Evolutionary conservation across 164 flowering plant genomes (phyloP).

Genomic region (Kingdonia uniflora): DNA sequence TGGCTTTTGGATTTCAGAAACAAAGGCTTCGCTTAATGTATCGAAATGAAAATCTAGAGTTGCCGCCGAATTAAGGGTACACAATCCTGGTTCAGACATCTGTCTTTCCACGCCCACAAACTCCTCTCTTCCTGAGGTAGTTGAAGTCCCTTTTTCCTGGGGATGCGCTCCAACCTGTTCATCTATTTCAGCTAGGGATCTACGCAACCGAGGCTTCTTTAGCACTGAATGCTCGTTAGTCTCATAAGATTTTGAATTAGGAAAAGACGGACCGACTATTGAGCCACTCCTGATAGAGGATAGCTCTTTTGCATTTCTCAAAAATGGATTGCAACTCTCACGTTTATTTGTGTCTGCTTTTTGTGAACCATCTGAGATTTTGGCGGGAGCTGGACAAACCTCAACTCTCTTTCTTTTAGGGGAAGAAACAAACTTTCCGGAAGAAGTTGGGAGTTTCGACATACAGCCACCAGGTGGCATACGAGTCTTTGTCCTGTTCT

Average conservation of each 20-base stretch:
- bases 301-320: conserved; percentile 14
- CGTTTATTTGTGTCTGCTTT: conserved; percentile 9
- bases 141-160: too few relatives aligned
- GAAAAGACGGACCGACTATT: conserved; percentile 8
- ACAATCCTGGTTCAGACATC: too few relatives aligned
- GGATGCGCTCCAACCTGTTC: conserved; percentile 10
- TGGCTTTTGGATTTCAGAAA: not conserved
- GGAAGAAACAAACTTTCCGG: conserved; percentile 16
- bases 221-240: conserved; percentile 5
- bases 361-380: conserved; percentile 9
- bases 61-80: too few relatives aligned
- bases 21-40: not conserved
- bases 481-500: too few relatives aligned
- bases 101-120: too few relatives aligned
- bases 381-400: conserved; percentile 9
- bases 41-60: too few relatives aligned
- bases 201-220: conserved; percentile 19
- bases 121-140: too few relatives aligned
- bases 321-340: conserved; percentile 5
- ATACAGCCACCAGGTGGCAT: too few relatives aligned
- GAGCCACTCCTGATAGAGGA: conserved; percentile 13
- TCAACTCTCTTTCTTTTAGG: conserved; percentile 15
- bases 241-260: conserved; percentile 10
- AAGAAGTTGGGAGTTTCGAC: conserved; percentile 6
- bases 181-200: conserved; percentile 10